Evolutionary conservation across 805 yeast genomes (phyloP), one percentile per base, ranked within the genome.

Genomic region (Kazachstania psychrophila): DNA sequence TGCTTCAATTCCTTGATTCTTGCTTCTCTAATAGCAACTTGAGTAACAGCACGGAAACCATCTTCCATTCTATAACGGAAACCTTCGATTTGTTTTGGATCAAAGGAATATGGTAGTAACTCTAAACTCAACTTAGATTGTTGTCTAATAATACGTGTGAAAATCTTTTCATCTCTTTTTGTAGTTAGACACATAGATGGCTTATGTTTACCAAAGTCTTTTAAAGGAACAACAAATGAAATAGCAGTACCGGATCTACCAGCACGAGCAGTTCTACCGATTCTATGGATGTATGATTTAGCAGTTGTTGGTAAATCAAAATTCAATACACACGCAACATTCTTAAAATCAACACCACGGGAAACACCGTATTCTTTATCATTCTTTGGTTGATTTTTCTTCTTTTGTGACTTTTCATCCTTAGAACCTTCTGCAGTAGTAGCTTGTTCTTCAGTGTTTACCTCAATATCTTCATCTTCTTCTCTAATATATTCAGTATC

Each of bases 251-350:
- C 98, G 2, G 92, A 71, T 56, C 85, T 87, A 37, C 96, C 95
- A 6, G 95, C 97, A 63, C 98, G 77, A 5, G 98, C 98, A 4
- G 98, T 92, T 66, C 98, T 77, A 35, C 98, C 98, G 25, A 92
- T 75, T 56, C 98, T 74, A 61, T 92, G 98, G 22, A 86, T 79
- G 56, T 92, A 92, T 3, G 94, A 75, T 55, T 80, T 82, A 5
- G 96, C 79, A 8, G 94, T 77, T 3, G 84, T 73, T 28, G 98
- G 98, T 49, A 92, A 66, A 57, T 92, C 98, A 58, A 92, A 92
- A 62, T 92, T 92, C 46, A 92, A 66, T 6, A 92, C 98, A 65
- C 97, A 92, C 7, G 96, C 92, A 41, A 92, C 97, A 51, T 92
- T 89, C 51, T 74, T 79, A 69, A 92, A 92, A 62, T 92, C 98